Conservation (phyloP, 1,139 yeast species). For the Zygosaccharomyces pseudobailii region DNA sequence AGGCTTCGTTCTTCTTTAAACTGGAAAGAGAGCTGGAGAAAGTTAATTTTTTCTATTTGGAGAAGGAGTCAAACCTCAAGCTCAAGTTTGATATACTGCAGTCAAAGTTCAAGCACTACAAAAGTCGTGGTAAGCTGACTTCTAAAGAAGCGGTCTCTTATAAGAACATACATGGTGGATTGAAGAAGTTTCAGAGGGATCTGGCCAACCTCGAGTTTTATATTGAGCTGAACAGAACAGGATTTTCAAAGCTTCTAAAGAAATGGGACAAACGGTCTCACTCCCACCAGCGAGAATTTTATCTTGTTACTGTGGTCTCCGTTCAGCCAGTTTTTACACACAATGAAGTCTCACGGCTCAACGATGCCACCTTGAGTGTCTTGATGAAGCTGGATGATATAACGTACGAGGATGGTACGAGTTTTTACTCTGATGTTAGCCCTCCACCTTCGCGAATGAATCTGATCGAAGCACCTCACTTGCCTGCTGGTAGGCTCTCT, state of each 20-base stretch:
- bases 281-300: constrained; percentile 88
- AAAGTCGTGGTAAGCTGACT: constrained; percentile 43
- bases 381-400: constrained; percentile 81
- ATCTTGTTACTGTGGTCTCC: constrained; percentile 85
- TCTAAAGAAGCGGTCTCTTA: constrained; percentile 54
- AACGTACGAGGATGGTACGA: constrained; percentile 61
- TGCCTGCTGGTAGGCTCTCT: neutral
- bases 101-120: constrained; percentile 62
- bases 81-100: constrained; percentile 71
- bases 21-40: constrained; percentile 92
- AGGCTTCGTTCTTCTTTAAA: constrained; percentile 88
- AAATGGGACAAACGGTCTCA: constrained; percentile 98
- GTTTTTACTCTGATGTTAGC: constrained; percentile 23
- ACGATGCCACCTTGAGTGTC: constrained; percentile 54
- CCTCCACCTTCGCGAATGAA: neutral
- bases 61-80: constrained; percentile 81
- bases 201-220: constrained; percentile 84
- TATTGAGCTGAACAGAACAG: constrained; percentile 90
- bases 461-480: neutral
- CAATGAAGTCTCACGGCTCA: constrained; percentile 76
- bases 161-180: constrained; percentile 73
- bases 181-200: constrained; percentile 85
- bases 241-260: constrained; percentile 88
- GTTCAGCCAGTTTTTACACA: constrained; percentile 96
- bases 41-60: constrained; percentile 83